These are phyloP conservation scores for Tripterygium wilfordii DNA, from an alignment of 177 flowering plant genomes.

Conservation along the genomic window DNA sequence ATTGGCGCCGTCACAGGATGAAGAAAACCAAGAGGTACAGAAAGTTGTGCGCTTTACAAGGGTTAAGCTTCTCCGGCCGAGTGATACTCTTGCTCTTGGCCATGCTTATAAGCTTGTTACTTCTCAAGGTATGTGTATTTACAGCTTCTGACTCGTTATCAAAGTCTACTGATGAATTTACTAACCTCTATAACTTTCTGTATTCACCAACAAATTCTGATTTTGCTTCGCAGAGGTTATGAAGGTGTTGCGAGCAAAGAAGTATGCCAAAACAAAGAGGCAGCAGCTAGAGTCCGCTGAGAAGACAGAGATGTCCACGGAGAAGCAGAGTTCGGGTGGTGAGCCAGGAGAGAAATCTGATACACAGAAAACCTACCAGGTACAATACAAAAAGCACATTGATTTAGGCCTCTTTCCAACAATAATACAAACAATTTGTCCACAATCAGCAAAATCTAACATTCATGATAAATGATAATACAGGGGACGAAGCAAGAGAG, in stretches of 20 bases:
- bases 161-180: too few relatives aligned
- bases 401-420: too few relatives aligned
- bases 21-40: constrained; percentile 6
- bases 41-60: constrained; percentile 54
- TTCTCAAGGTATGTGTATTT: constrained; percentile 67
- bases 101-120: constrained; percentile 79
- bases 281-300: constrained; percentile 28
- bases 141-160: too few relatives aligned
- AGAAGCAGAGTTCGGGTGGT: constrained; percentile 15
- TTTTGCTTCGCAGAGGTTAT: constrained; percentile 62
- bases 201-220: not conserved
- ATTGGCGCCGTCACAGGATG: constrained; percentile 17
- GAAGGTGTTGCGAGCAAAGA: constrained; percentile 79
- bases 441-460: not conserved
- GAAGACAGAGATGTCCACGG: constrained; percentile 6
- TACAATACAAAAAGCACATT: too few relatives aligned
- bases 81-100: constrained; percentile 74
- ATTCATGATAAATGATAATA: constrained; percentile 5
- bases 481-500: constrained; percentile 59
- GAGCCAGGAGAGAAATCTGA: constrained; percentile 19
- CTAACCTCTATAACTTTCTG: not conserved
- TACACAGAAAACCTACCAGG: constrained; percentile 29
- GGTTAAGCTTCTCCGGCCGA: constrained; percentile 87
- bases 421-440: not conserved
- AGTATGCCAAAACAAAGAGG: constrained; percentile 50